Evolutionary conservation across 164 flowering plant species (phyloP).

Genomic region (grape (Vitis vinifera)): ASM3070453v1 NC_081821.1:8867501-8868000

Average conservation of each 20-base stretch:
- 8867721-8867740: neutral
- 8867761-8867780: neutral
- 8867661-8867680: no score
- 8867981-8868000: neutral
- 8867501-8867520: neutral
- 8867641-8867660: no score
- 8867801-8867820: neutral
- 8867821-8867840: neutral
- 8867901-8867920: conserved; percentile 98
- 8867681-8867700: no score
- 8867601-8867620: no score
- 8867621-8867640: no score
- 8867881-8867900: conserved; percentile 65
- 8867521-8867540: neutral
- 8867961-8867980: conserved; percentile 6
- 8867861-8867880: neutral
- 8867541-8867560: neutral
- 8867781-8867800: neutral
- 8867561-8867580: no score
- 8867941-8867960: conserved; percentile 93
- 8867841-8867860: neutral
- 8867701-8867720: no score
- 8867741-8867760: neutral
- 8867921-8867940: conserved; percentile 96
- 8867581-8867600: no score